Percentiles rank a stretch among this genome's conserved stretches.
Evolutionary conservation across 176 grass and related monocot species (phyloP).

Genomic region (Metroxylon sagu): DNA sequence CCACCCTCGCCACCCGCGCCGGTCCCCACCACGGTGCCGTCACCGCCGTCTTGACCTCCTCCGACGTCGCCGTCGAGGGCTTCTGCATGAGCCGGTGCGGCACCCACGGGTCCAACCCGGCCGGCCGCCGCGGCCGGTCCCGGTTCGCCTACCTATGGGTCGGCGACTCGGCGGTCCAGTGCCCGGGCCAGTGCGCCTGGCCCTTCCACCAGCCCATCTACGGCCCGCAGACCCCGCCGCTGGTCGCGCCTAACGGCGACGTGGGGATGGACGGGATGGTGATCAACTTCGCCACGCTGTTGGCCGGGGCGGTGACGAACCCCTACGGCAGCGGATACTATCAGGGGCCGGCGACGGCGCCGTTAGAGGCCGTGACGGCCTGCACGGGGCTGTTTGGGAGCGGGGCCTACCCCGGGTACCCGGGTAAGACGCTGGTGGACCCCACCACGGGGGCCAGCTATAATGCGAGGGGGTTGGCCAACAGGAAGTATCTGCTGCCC

Average conservation of each 20-base stretch:
- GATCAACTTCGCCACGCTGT: conserved; percentile 57
- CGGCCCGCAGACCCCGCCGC: conserved; percentile 45
- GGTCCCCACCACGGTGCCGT: conserved; percentile 49
- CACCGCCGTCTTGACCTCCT: conserved; percentile 34
- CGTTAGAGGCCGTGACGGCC: conserved; percentile 55
- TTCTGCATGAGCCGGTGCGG: conserved; percentile 71
- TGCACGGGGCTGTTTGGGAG: conserved; percentile 52
- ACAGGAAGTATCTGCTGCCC: conserved; percentile 42
- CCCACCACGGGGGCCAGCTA: conserved; percentile 44
- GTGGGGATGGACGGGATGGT: conserved; percentile 58
- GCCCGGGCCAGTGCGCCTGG: conserved; percentile 59
- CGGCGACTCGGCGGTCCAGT: conserved; percentile 45
- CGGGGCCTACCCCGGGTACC: conserved; percentile 52
- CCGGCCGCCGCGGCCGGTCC: conserved; percentile 19
- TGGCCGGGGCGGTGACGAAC: conserved; percentile 45
- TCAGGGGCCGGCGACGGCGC: conserved; percentile 52
- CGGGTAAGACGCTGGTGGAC: conserved; percentile 43
- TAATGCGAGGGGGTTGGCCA: conserved; percentile 36
- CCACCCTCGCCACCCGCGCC: conserved; percentile 34
- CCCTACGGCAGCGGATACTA: conserved; percentile 57
- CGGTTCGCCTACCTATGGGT: conserved; percentile 56
- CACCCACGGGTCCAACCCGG: conserved; percentile 37
- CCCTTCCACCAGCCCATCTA: conserved; percentile 63
- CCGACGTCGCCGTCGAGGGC: conserved; percentile 49
- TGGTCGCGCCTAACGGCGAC: conserved; percentile 54